Percentiles rank a stretch among this genome's conserved stretches.
These are phyloP conservation scores for Diaporthe citrichinensis DNA, from an alignment of 2,329 filamentous ascomycete species.

Conservation along the genomic window DNA sequence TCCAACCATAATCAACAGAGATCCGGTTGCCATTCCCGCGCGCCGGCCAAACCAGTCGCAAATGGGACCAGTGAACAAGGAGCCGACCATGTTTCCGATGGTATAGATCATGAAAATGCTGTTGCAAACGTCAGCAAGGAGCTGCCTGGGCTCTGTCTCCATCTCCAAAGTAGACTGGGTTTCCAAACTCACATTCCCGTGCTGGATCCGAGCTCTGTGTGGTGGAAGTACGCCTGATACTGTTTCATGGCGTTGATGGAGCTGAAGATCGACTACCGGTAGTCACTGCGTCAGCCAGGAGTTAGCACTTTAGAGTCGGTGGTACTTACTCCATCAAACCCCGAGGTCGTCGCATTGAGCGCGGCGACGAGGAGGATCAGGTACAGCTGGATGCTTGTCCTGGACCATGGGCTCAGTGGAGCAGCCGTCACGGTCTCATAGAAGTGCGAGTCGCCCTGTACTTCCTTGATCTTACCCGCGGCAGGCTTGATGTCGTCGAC, in stretches of 20 bases:
- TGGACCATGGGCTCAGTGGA: slow-evolving; percentile 51
- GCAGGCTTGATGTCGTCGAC: slow-evolving; percentile 42
- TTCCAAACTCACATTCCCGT: slow-evolving; percentile 45
- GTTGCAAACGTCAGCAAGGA: background rate
- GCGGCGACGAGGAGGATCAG: slow-evolving; percentile 53
- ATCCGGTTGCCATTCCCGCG: slow-evolving; percentile 57
- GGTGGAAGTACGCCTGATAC: slow-evolving; percentile 46
- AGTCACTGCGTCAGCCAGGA: background rate
- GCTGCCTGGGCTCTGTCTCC: too few relatives aligned
- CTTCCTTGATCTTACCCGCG: slow-evolving; percentile 45
- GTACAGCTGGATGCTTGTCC: slow-evolving; percentile 54
- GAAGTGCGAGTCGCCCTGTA: slow-evolving; percentile 49
- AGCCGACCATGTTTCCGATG: slow-evolving; percentile 58
- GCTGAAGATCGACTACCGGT: slow-evolving; percentile 51
- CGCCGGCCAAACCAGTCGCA: slow-evolving; percentile 59
- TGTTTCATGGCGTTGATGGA: slow-evolving; percentile 51
- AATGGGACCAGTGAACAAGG: slow-evolving; percentile 56
- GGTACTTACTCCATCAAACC: slow-evolving; percentile 53
- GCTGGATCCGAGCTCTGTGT: slow-evolving; percentile 44
- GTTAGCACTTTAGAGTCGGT: too few relatives aligned
- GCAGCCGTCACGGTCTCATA: slow-evolving; percentile 48
- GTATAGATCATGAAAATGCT: slow-evolving; percentile 62
- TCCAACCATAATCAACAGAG: slow-evolving; percentile 57
- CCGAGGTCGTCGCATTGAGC: slow-evolving; percentile 55
- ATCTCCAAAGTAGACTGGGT: too few relatives aligned